Evolutionary conservation across 2,329 filamentous ascomycete species (phyloP), one percentile per base, ranked within the genome.

Genomic region (Pestalotiopsis sp.): DNA sequence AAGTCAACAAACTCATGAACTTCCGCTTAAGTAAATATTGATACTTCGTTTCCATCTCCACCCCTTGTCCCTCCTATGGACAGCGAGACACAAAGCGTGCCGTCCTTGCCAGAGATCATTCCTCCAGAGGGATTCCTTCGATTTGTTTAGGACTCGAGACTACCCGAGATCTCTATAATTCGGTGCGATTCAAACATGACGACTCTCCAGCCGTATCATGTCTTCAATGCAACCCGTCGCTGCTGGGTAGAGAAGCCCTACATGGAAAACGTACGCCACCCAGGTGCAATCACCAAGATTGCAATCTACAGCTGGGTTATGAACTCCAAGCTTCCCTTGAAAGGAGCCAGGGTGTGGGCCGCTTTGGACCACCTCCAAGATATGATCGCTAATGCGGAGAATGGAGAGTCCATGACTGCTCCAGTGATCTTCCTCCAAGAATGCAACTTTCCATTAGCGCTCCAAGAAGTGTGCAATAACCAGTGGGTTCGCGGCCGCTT

Each of bases 391-490:
- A 36, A 36, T 36, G 31, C 31, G 57, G 73, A 36, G 9, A 36
- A 13, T 56, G 38, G 1, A 61, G 60, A 7, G 25, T 73, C 1
- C 67, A 68, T 0, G 14, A 76, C 77, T 0, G 77, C 83, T 1
- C 71, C 76, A 0, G 76, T 87, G 3, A 79, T 88, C 66, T 84
- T 82, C 74, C 76, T 88, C 1, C 85, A 87, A 69, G 86, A 88
- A 71, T 86, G 86, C 79, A 71, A 7, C 31, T 9, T 81, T 12
- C 67, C 72, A 0, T 77, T 78, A 1, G 85, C 87, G 70, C 78
- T 88, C 4, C 59, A 71, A 1, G 76, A 82, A 3, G 81, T 89
- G 63, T 76, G 79, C 20, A 70, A 75, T 1, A 74, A 80, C 25
- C 66, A 71, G 1, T 88, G 86, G 86, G 75, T 88, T 4, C 80